Evolutionary conservation across 768 basidiomycete genomes (phyloP).

Genomic region (Rhodotorula babjevae): DNA sequence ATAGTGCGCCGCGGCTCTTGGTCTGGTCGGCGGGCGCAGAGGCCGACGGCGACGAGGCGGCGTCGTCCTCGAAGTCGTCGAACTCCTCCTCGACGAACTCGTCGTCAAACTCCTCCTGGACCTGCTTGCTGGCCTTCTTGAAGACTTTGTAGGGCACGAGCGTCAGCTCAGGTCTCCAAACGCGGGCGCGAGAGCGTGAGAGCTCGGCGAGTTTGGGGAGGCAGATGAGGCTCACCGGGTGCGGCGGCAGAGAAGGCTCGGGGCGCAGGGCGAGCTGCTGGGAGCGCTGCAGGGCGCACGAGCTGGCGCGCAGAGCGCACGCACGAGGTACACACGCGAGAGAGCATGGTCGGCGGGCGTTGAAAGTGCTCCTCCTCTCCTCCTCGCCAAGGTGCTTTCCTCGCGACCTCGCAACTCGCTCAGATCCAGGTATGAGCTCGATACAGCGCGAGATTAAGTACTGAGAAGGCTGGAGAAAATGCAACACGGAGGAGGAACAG

Average conservation of each 20-base stretch:
- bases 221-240: background rate
- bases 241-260: slow-evolving; percentile 5
- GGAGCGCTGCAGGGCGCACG: background rate
- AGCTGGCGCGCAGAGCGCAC: background rate
- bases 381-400: background rate
- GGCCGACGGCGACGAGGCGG: background rate
- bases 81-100: slow-evolving; percentile 19
- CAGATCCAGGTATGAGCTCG: background rate
- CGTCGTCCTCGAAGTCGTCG: background rate
- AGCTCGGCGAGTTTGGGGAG: background rate
- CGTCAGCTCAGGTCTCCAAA: background rate
- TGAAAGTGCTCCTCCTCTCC: too few relatives aligned
- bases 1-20: background rate
- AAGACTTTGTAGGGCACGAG: background rate
- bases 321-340: slow-evolving; percentile 11
- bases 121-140: slow-evolving; percentile 4
- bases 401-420: background rate
- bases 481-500: background rate
- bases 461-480: background rate
- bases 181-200: background rate
- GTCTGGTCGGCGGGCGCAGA: background rate
- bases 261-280: background rate
- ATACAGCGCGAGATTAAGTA: background rate
- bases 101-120: slow-evolving; percentile 17
- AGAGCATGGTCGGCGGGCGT: background rate